Conservation (phyloP, 192 early-diverging fungal species). For the Gonapodya prolifera region DNA sequence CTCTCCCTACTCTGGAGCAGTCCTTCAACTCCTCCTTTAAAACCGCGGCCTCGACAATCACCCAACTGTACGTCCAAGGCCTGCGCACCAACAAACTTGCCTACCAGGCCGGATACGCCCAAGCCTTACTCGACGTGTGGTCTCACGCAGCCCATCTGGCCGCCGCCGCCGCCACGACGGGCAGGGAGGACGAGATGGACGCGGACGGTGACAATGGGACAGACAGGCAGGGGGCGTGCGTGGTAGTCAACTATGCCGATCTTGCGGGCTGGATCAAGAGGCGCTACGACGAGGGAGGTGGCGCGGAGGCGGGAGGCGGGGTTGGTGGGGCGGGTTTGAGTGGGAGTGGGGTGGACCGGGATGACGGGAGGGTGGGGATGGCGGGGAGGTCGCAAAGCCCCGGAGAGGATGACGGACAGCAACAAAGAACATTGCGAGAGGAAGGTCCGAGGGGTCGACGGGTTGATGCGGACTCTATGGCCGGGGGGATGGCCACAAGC, state of each 20-base stretch:
- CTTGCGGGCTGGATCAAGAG: not conserved
- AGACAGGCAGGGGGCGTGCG: not conserved
- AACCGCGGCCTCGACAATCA: not conserved
- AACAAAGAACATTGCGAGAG: no score
- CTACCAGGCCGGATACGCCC: not conserved
- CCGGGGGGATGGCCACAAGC: no score
- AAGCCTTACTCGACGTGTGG: not conserved
- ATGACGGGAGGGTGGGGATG: not conserved
- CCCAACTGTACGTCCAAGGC: not conserved
- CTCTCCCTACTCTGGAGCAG: not conserved
- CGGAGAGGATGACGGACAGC: no score
- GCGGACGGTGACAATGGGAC: not conserved
- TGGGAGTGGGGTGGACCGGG: not conserved
- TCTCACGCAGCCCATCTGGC: not conserved
- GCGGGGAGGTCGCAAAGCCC: no score
- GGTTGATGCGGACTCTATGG: no score
- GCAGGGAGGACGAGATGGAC: not conserved
- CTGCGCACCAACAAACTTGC: not conserved
- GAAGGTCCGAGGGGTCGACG: no score
- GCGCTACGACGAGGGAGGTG: not conserved
- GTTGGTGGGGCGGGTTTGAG: not conserved
- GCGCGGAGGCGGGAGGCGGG: not conserved
- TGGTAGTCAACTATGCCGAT: not conserved
- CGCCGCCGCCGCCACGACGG: not conserved
- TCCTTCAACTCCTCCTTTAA: not conserved